These are phyloP conservation scores for Iris pallida DNA, from an alignment of 116 monocot species.

Conservation along the genomic window DNA sequence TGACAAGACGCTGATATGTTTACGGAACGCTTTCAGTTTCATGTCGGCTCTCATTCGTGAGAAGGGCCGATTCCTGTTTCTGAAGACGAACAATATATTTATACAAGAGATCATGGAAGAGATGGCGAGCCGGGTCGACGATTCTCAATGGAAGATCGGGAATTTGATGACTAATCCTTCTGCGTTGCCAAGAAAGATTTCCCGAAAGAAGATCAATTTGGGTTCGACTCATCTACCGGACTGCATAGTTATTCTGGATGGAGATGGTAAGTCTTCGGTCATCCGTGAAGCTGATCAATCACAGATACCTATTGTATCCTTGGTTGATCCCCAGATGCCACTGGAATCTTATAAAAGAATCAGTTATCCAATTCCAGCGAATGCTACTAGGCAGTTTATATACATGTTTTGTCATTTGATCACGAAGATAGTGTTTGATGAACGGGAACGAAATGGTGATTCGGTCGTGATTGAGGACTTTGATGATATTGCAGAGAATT, in stretches of 20 bases:
- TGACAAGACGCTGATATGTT: background rate
- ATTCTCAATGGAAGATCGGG: slow-evolving; percentile 2
- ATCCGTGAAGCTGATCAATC: slow-evolving; percentile 16
- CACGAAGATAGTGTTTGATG: background rate
- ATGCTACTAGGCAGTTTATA: slow-evolving; percentile 7
- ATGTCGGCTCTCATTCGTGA: background rate
- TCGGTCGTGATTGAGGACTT: background rate
- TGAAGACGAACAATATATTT: slow-evolving; percentile 6
- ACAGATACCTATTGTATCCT: slow-evolving; percentile 14
- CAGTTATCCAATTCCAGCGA: slow-evolving; percentile 21
- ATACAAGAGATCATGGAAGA: background rate
- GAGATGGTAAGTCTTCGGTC: slow-evolving; percentile 21
- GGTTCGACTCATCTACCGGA: background rate
- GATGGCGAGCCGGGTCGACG: background rate
- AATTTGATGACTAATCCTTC: background rate
- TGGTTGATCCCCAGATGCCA: slow-evolving; percentile 8
- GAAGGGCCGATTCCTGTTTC: background rate
- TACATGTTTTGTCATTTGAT: background rate
- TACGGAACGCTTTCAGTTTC: background rate
- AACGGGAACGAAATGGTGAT: background rate
- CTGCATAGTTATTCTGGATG: slow-evolving; percentile 24
- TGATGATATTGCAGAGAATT: too few species aligned
- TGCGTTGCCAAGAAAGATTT: background rate
- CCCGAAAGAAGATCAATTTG: background rate
- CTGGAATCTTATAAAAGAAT: slow-evolving; percentile 19